A percentile compares a stretch with the other conserved stretches of the same genome.
These are phyloP conservation scores for Telfairia occidentalis DNA, from an alignment of 331 rosid genomes.

Conservation along the genomic window DNA sequence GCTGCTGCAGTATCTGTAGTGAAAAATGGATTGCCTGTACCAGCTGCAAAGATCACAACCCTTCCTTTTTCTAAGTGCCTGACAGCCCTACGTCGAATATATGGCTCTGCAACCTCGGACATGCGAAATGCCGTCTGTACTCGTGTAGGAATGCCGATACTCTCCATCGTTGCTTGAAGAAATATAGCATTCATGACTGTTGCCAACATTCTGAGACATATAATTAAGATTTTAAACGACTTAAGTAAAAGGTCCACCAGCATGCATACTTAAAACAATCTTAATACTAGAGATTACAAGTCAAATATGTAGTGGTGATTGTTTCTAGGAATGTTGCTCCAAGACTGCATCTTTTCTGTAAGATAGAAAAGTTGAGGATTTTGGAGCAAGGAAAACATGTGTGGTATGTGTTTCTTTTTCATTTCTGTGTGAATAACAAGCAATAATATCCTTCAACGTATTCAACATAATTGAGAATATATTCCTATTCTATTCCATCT, in stretches of 20 bases:
- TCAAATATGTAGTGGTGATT: neutral
- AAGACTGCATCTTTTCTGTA: neutral
- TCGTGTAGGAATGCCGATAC: slow-evolving; percentile 92
- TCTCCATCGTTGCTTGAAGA: slow-evolving; percentile 99
- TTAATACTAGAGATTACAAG: neutral
- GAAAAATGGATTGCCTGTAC: slow-evolving; percentile 95
- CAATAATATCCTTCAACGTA: neutral
- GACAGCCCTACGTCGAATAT: slow-evolving; percentile 90
- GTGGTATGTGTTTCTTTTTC: neutral
- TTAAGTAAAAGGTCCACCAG: neutral
- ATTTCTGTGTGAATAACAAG: neutral
- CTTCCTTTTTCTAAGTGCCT: slow-evolving; percentile 94
- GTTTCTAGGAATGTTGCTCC: neutral
- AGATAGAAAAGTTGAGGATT: neutral
- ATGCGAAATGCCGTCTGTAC: slow-evolving; percentile 97
- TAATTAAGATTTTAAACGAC: neutral
- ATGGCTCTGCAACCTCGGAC: slow-evolving; percentile 98
- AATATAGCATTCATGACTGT: slow-evolving; percentile 95
- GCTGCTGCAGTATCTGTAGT: slow-evolving; percentile 98
- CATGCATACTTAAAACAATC: neutral
- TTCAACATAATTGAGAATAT: neutral
- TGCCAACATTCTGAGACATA: slow-evolving; percentile 74
- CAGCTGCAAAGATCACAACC: slow-evolving; percentile 97
- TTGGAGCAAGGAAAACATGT: neutral
- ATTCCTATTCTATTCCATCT: neutral